phyloP scores from a whole-genome alignment of 805 yeast species.

The Yueomyces sinensis region DNA sequence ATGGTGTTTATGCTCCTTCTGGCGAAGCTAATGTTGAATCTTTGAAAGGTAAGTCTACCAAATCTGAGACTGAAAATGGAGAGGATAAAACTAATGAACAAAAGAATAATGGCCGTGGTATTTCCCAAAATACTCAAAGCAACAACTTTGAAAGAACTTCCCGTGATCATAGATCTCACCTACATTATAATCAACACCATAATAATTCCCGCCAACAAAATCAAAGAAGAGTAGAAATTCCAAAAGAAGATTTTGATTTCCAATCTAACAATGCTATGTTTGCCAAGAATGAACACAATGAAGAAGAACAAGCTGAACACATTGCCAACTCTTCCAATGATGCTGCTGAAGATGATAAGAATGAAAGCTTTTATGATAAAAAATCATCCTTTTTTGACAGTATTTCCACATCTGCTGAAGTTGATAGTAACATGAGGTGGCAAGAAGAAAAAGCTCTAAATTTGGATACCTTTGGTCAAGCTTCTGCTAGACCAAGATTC shows the following conservation, averaged over 20 bases:
- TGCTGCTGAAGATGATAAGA: constrained; percentile 3
- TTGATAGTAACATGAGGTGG: constrained; percentile 42
- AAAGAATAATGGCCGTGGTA: neutral
- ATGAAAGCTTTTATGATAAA: constrained; percentile 49
- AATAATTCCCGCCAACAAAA: neutral
- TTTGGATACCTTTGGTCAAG: constrained; percentile 74
- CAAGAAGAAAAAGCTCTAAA: constrained; percentile 60
- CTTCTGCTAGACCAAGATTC: constrained; percentile 33
- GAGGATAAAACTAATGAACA: neutral
- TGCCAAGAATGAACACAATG: constrained; percentile 29
- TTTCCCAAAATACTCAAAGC: constrained; percentile 2
- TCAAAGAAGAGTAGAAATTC: constrained; percentile 24
- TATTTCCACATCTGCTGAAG: constrained; percentile 56
- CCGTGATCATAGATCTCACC: neutral
- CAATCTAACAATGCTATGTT: constrained; percentile 63
- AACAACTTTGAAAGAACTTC: constrained; percentile 1
- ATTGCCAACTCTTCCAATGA: neutral
- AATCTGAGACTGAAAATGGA: neutral
- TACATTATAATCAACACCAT: neutral
- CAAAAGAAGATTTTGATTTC: constrained; percentile 61
- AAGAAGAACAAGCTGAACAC: constrained; percentile 1
- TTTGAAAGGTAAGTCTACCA: neutral
- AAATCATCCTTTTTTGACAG: constrained; percentile 81
- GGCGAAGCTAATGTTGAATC: constrained; percentile 5
- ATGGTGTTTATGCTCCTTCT: constrained; percentile 22